Conservation (phyloP, 2,329 filamentous ascomycete genomes). For the Pseudogymnoascus sp. region DNA sequence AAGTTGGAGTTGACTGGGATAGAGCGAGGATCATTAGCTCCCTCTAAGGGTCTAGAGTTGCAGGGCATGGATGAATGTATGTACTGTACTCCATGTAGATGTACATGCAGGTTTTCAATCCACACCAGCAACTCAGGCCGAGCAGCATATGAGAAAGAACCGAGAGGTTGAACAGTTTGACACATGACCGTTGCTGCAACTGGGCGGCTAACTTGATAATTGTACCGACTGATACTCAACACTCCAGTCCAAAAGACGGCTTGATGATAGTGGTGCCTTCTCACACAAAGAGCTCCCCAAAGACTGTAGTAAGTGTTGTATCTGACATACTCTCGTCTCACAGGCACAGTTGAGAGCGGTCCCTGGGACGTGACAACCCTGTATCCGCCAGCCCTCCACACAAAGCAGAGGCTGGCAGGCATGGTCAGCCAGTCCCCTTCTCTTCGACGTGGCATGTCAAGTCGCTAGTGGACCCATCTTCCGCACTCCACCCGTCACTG, state of each 20-base stretch:
- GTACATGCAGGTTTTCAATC: slow-evolving; percentile 5
- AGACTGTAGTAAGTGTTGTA: not conserved
- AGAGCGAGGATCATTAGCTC: slow-evolving; percentile 5
- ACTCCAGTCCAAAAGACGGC: not conserved
- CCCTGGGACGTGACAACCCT: slow-evolving; percentile 3
- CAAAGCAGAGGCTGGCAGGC: not conserved
- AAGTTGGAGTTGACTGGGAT: not conserved
- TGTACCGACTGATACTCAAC: not conserved
- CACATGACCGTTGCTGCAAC: not conserved
- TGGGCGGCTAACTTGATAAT: not conserved
- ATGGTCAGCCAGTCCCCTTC: not conserved
- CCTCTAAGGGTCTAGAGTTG: not conserved
- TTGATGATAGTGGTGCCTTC: not conserved
- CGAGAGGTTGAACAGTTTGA: not conserved
- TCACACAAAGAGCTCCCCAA: not conserved
- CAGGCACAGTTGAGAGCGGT: not conserved
- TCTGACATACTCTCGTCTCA: not conserved
- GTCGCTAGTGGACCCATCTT: slow-evolving; percentile 5
- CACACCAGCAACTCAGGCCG: not conserved
- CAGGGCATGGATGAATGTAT: not conserved
- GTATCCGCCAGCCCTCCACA: not conserved
- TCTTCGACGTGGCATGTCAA: slow-evolving; percentile 1
- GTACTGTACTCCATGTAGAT: not conserved
- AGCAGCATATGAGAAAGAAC: slow-evolving; percentile 6
- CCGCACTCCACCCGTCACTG: not conserved